Evolutionary conservation across 805 yeast species (phyloP), one percentile per base, ranked within the genome.

Genomic region (Middelhovenomyces tepae): DNA sequence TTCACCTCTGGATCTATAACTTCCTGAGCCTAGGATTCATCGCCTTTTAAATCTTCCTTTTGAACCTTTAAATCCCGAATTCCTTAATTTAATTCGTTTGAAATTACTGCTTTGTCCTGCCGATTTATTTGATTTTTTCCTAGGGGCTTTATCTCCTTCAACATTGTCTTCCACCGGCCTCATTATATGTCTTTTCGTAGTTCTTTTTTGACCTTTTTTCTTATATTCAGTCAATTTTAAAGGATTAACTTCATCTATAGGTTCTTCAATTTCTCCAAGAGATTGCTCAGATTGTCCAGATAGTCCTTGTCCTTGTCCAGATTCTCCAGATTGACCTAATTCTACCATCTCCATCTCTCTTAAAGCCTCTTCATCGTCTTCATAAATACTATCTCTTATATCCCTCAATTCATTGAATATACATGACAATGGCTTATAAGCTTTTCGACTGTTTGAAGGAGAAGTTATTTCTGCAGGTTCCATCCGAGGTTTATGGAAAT

Each of bases 151-250:
- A 22, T 8, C 25, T 22, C 11, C 48, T 47, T 19, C 48, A 53
- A 11, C 36, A 43, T 31, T 44, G n/a, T 30, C 32, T 4, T 27
- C 35, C 4, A 32, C 38, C 2, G 48, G 46, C 21, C 40, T 28
- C 35, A 41, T 27, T 7, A 44, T 48, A 7, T 47, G 53, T 17
- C 51, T 40, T 34, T 56, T 45, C 6, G 54, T 48, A 22, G 54
- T 52, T 35, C 60, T 52, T 32, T 62, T 54, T 10, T 56, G 59
- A 6, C 47, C 60, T 35, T 39, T 55, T 44, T 58, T 59, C 40
- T 57, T 59, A 42, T 56, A 51, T 22, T 48, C 54, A 40, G 31
- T 50, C 18, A 7, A 55, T 53, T 7, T 47, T 44, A 14, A 23
- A 19, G 26, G 27, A 14, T 26, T 26, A 14, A 26, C 17, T 13